These are phyloP conservation scores for Gynostemma pentaphyllum DNA, from an alignment of 306 rosid genomes.

Conservation along the genomic window DNA sequence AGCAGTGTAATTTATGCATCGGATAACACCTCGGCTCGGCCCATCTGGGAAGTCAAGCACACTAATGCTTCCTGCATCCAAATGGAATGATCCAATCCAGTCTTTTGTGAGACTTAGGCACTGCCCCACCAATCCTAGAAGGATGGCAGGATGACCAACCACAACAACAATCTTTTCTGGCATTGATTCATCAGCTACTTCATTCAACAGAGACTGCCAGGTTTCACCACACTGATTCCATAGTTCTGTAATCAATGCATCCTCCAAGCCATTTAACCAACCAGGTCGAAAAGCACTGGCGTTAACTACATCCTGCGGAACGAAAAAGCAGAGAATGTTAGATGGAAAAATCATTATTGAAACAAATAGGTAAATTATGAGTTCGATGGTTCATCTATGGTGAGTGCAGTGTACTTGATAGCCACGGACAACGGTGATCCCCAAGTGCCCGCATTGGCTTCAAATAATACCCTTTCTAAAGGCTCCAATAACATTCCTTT, in stretches of 20 bases:
- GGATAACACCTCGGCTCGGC: conserved; percentile 43
- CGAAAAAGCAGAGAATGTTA: conserved; percentile 7
- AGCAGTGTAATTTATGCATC: conserved; percentile 86
- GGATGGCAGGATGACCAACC: conserved; percentile 64
- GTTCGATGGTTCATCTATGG: not conserved
- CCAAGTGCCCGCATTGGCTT: no score
- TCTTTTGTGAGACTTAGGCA: conserved; percentile 66
- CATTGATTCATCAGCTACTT: conserved; percentile 31
- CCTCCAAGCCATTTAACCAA: conserved; percentile 45
- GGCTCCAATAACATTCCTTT: not conserved
- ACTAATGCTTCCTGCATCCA: conserved; percentile 73
- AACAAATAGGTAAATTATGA: not conserved
- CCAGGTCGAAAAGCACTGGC: conserved; percentile 30
- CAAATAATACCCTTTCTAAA: not conserved
- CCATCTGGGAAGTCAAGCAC: conserved; percentile 88
- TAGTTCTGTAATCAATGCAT: conserved; percentile 27
- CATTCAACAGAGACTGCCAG: conserved; percentile 51
- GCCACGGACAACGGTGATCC: no score
- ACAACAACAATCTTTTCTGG: conserved; percentile 37
- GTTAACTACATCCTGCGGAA: conserved; percentile 28
- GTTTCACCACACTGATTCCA: conserved; percentile 73
- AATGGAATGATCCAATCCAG: conserved; percentile 85
- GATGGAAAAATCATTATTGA: not conserved
- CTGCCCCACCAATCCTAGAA: conserved; percentile 60
- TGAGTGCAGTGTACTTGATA: not conserved